These are phyloP conservation scores for Astragalus glycyphyllos DNA, from an alignment of 306 rosid species.

Conservation along the genomic window DNA sequence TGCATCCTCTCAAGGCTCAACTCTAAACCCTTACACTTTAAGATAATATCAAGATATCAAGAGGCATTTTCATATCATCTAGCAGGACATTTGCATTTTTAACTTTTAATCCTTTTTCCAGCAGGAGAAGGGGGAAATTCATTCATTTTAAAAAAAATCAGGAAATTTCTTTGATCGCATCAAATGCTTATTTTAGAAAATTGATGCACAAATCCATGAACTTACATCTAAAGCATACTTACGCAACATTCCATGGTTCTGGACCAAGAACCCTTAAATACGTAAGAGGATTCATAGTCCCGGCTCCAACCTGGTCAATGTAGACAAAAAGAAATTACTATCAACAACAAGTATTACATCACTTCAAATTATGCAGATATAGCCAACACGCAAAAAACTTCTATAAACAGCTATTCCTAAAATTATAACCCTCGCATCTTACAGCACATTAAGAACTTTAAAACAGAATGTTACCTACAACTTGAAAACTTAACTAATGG, in stretches of 20 bases:
- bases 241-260: conserved; percentile 99
- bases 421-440: not conserved
- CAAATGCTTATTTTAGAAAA: conserved; percentile 17
- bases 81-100: conserved; percentile 6
- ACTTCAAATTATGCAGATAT: not conserved
- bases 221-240: conserved; percentile 70
- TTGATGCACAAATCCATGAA: conserved; percentile 38
- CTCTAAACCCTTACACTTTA: not conserved
- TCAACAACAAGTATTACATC: conserved; percentile 15
- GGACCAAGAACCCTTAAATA: conserved; percentile 98
- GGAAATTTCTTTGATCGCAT: not conserved
- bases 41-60: not conserved
- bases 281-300: conserved; percentile 98
- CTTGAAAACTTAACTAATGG: not conserved
- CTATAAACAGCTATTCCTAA: conserved; percentile 11
- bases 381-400: not conserved
- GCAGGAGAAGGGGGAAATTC: not conserved
- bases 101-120: conserved; percentile 11
- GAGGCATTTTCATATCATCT: not conserved
- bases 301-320: conserved; percentile 91
- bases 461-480: not conserved
- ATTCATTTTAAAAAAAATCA: conserved; percentile 14
- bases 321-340: conserved; percentile 27
- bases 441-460: not conserved
- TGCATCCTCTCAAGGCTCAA: conserved; percentile 17